These are phyloP conservation scores for Salvia sclarea DNA, from an alignment of 305 asterid species.

Conservation along the genomic window DNA sequence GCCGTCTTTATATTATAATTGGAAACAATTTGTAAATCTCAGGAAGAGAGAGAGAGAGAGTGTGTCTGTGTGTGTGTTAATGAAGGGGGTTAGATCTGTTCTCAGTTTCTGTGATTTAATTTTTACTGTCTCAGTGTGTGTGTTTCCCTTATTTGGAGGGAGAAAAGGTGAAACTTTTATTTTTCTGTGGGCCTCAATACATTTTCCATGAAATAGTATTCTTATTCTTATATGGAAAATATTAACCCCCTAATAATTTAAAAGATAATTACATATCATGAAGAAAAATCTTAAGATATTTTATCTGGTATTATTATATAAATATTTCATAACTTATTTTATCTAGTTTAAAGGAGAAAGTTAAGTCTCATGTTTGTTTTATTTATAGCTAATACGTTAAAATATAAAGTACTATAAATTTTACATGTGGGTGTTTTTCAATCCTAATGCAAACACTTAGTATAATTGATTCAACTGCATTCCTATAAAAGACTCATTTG, in stretches of 20 bases:
- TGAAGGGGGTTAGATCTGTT: constrained; percentile 42
- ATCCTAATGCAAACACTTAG: not conserved
- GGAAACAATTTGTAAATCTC: constrained; percentile 24
- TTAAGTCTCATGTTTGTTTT: no score
- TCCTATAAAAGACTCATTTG: not conserved
- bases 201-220: not conserved
- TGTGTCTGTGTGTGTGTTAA: constrained; percentile 11
- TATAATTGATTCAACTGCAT: not conserved
- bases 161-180: constrained; percentile 1
- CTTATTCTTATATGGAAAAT: not conserved
- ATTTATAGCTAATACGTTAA: not conserved
- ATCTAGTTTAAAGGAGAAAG: not conserved
- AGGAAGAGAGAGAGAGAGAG: constrained; percentile 18
- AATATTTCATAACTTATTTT: not conserved
- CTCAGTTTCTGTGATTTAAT: constrained; percentile 31
- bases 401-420: not conserved
- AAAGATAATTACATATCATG: not conserved
- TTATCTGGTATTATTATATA: not conserved
- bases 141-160: constrained; percentile 25
- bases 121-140: constrained; percentile 13
- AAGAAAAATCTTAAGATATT: not conserved
- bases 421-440: not conserved
- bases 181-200: not conserved
- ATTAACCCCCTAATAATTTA: not conserved
- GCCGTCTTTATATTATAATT: constrained; percentile 26